These are phyloP conservation scores for Phaffia tasmanica DNA, from an alignment of 768 basidiomycete genomes.

Conservation along the genomic window DNA sequence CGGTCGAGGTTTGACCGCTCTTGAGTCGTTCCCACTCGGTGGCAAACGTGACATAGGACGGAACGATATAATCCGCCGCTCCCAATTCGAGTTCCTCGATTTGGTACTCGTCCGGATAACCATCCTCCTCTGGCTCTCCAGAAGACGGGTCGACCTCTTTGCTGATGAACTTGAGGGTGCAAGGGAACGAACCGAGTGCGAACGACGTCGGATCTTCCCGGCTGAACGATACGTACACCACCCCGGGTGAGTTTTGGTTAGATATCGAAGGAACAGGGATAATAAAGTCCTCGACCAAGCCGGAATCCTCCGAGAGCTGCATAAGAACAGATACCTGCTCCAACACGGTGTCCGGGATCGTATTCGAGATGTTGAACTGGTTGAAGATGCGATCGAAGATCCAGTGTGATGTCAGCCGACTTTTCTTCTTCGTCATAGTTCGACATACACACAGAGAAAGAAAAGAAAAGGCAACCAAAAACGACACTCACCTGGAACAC, in stretches of 20 bases:
- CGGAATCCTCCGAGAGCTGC: constrained; percentile 59
- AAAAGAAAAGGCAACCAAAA: not conserved
- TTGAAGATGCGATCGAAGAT: not conserved
- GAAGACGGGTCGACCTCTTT: constrained; percentile 95
- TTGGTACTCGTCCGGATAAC: constrained; percentile 98
- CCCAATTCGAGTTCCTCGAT: constrained; percentile 90
- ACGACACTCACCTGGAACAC: constrained; percentile 74
- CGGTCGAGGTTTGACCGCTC: constrained; percentile 64
- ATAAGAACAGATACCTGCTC: constrained; percentile 91
- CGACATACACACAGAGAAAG: not conserved
- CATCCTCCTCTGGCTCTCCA: constrained; percentile 90
- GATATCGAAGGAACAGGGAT: constrained; percentile 67
- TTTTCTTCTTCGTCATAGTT: not conserved
- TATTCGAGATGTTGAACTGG: constrained; percentile 96
- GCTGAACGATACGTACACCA: constrained; percentile 88
- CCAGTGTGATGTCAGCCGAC: not conserved
- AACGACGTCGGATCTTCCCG: constrained; percentile 67
- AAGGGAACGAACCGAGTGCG: constrained; percentile 71
- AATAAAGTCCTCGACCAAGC: constrained; percentile 85
- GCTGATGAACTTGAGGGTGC: constrained; percentile 84
- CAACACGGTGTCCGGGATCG: constrained; percentile 84
- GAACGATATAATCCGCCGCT: constrained; percentile 88
- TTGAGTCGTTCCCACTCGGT: constrained; percentile 91
- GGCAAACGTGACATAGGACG: constrained; percentile 83
- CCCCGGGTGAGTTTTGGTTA: constrained; percentile 60